Evolutionary conservation across 306 rosid genomes (phyloP).

Genomic region (Lathyrus oleraceus): DNA sequence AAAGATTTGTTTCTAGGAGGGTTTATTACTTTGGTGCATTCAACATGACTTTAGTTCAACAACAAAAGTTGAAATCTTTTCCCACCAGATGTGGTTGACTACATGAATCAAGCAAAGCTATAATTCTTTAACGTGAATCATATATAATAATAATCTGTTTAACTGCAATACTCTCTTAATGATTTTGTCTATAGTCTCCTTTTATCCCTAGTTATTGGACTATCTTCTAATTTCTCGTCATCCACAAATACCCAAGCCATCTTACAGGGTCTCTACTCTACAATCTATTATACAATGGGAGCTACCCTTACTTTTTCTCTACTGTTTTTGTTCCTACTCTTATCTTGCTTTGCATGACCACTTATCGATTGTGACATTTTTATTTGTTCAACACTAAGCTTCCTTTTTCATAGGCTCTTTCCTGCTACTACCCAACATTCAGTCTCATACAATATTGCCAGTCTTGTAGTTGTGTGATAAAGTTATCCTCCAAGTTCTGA

Average conservation of each 20-base stretch:
- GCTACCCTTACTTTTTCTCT: background rate
- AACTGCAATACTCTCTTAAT: background rate
- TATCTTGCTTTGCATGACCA: background rate
- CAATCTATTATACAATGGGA: background rate
- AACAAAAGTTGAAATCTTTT: background rate
- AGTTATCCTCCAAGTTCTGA: background rate
- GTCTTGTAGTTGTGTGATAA: background rate
- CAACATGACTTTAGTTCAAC: background rate
- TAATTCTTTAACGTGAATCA: background rate
- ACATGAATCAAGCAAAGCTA: background rate
- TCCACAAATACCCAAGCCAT: background rate
- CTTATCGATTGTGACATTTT: background rate
- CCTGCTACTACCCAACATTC: background rate
- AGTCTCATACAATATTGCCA: background rate
- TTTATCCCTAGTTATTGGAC: background rate
- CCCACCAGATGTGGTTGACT: background rate
- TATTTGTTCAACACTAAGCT: background rate
- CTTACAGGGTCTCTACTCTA: background rate
- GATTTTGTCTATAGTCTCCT: background rate
- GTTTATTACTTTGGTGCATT: background rate
- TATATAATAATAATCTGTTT: background rate
- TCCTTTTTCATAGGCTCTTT: background rate
- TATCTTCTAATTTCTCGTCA: background rate
- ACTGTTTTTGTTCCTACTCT: background rate
- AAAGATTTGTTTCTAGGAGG: background rate